These are phyloP conservation scores for Candida insectalens DNA, from an alignment of 805 yeast genomes.

Conservation along the genomic window DNA sequence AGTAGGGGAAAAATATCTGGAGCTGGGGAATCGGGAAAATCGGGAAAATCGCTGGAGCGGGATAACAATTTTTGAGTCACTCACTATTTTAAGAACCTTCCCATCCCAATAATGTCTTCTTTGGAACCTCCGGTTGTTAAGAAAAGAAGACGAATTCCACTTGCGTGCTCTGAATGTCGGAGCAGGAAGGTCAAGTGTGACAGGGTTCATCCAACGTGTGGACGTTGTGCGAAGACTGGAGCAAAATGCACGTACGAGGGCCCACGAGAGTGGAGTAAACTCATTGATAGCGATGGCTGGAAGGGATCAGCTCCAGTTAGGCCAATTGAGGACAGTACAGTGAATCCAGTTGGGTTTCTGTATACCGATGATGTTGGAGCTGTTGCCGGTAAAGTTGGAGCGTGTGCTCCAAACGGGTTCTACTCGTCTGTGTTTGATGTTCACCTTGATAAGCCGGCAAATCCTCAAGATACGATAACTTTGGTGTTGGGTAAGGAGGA, in stretches of 20 bases:
- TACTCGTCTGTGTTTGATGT: not conserved
- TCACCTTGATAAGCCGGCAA: not conserved
- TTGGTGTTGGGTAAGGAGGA: not conserved
- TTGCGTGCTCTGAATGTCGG: constrained; percentile 15
- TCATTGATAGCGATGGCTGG: not conserved
- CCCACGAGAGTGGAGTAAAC: constrained; percentile 8
- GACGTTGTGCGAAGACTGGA: constrained; percentile 8
- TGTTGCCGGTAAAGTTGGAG: not conserved
- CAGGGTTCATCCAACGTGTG: constrained; percentile 13
- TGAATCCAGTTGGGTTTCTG: not conserved
- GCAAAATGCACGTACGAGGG: constrained; percentile 10
- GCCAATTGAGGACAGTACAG: not conserved
- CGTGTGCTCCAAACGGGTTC: not conserved
- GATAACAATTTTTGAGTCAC: too few relatives aligned
- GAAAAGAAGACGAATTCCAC: constrained; percentile 14
- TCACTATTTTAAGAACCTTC: too few relatives aligned
- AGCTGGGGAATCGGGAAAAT: too few relatives aligned
- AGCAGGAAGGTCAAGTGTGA: constrained; percentile 18
- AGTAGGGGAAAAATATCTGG: too few relatives aligned
- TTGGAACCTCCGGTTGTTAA: too few relatives aligned
- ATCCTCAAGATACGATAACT: not conserved
- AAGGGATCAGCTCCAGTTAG: not conserved
- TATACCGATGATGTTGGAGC: not conserved
- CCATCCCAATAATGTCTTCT: too few relatives aligned
- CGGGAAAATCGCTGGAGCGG: too few relatives aligned